phyloP scores from a whole-genome alignment of 1,284 basidiomycete species.

The Volvariella surrecta region DNA sequence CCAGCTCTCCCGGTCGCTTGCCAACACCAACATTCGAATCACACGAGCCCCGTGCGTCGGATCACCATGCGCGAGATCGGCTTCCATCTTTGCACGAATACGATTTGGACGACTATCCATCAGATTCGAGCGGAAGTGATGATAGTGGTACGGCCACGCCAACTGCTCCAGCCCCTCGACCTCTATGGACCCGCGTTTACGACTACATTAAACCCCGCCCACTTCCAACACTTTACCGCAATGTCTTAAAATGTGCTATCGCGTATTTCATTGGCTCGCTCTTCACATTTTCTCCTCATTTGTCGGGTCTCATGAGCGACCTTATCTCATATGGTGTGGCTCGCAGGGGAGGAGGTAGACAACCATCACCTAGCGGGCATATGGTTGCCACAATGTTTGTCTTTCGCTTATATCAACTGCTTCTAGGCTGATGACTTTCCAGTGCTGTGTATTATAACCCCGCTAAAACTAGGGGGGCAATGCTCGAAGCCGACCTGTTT shows the following conservation, averaged over 20 bases:
- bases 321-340: conserved; percentile 44
- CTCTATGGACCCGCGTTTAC: background rate
- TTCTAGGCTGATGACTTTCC: conserved; percentile 6
- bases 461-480: conserved; percentile 81
- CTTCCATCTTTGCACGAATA: conserved; percentile 2
- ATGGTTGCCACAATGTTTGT: conserved; percentile 85
- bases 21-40: too few species aligned
- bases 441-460: conserved; percentile 79
- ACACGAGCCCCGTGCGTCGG: too few species aligned
- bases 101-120: conserved; percentile 14
- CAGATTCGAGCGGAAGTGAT: conserved; percentile 10
- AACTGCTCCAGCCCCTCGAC: background rate
- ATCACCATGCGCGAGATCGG: background rate
- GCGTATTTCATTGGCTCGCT: conserved; percentile 88
- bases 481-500: conserved; percentile 84
- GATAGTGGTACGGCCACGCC: background rate
- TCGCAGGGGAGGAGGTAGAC: conserved; percentile 16
- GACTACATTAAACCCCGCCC: background rate
- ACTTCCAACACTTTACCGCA: conserved; percentile 37
- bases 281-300: conserved; percentile 81
- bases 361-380: conserved; percentile 71
- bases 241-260: conserved; percentile 85
- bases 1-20: too few species aligned
- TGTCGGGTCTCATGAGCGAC: conserved; percentile 58
- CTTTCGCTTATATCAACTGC: conserved; percentile 2